phyloP scores from a whole-genome alignment of 1,284 basidiomycete genomes.

The Hymenochaete sp. region DNA sequence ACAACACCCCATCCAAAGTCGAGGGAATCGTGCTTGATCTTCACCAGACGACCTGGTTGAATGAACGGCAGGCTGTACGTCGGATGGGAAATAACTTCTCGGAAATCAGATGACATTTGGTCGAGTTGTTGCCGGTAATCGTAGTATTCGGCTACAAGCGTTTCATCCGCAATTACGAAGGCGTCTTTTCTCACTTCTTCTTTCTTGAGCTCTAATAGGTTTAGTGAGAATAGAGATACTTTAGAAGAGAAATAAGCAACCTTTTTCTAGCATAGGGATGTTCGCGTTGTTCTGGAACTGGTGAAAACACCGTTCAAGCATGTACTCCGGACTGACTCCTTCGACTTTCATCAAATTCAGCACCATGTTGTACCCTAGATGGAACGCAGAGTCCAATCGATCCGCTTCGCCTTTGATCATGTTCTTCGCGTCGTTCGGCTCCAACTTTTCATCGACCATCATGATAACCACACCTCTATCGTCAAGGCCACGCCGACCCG shows the following conservation, averaged over 20 bases:
- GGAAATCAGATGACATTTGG: slow-evolving; percentile 80
- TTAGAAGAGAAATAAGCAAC: slow-evolving; percentile 31
- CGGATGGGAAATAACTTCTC: slow-evolving; percentile 90
- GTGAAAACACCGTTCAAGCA: slow-evolving; percentile 97
- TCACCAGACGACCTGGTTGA: slow-evolving; percentile 85
- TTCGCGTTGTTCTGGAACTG: slow-evolving; percentile 94
- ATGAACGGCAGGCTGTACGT: slow-evolving; percentile 91
- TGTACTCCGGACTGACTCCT: slow-evolving; percentile 96
- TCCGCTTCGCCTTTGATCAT: slow-evolving; percentile 99
- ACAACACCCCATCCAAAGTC: slow-evolving; percentile 98
- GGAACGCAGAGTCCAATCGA: slow-evolving; percentile 95
- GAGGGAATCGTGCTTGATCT: slow-evolving; percentile 76
- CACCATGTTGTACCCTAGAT: slow-evolving; percentile 99
- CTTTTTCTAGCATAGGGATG: slow-evolving; percentile 81
- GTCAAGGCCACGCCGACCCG: slow-evolving; percentile 93
- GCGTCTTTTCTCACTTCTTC: slow-evolving; percentile 65
- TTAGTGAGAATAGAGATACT: neutral
- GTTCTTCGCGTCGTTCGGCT: slow-evolving; percentile 83
- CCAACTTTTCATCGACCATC: slow-evolving; percentile 99
- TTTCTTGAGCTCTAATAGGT: slow-evolving; percentile 54
- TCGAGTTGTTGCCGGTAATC: slow-evolving; percentile 87
- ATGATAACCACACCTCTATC: slow-evolving; percentile 99
- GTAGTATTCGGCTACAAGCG: slow-evolving; percentile 83
- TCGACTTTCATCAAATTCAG: slow-evolving; percentile 98
- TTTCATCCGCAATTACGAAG: slow-evolving; percentile 77